Base-by-base conservation (phyloP, 2,329 filamentous ascomycete genomes). In the Fusarium sp. region DNA sequence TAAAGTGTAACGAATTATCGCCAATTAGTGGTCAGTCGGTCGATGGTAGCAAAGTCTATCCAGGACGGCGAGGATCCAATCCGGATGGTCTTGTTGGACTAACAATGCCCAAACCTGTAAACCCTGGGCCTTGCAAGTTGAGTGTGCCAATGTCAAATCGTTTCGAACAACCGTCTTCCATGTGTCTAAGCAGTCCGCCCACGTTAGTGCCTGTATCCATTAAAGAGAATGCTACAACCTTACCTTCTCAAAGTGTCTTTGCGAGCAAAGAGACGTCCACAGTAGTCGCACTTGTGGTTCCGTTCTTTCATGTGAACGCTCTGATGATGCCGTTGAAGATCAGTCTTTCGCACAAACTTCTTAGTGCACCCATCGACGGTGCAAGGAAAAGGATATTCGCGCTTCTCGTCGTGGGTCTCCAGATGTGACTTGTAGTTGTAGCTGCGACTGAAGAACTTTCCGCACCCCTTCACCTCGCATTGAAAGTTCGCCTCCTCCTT, bases 361-460 rank as follows among this genome's bases (percentile, higher is more conserved):
- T 91, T 93, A 70, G 81, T 85, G 80, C 94, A 97, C 53, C 85
- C 86, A 4, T 84, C 78, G 31, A 89, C 81, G 2, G 82, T 82
- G 78, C 94, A 97, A 2, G 85, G 84, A 74, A 93, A 91, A 0
- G 90, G 89, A 73, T 92, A 92, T 73, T 88, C 88, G 58, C 91
- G 86, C 62, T 88, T 86, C 15, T 92, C 89, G 75, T 96, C 89
- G 76, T 97, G 94, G 1, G 90, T 94, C 75, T 94, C 91, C 85
- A 94, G 87, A 77, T 97, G 94, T 31, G 93, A 92, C 75, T 92
- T 94, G 81, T 91, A 93, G 80, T 97, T 97, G 82, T 95, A 97
- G 73, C 89, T 91, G 65, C 94, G 85, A 69, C 92, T 93, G 77
- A 97, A 97, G 17, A 91, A 86, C 77, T 91, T 93, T 8, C 91